A percentile compares a stretch with the other conserved stretches of the same genome.
These are phyloP conservation scores for Trypanosoma rangeli DNA, from an alignment of 208 protist genomes.

Conservation along the genomic window DNA sequence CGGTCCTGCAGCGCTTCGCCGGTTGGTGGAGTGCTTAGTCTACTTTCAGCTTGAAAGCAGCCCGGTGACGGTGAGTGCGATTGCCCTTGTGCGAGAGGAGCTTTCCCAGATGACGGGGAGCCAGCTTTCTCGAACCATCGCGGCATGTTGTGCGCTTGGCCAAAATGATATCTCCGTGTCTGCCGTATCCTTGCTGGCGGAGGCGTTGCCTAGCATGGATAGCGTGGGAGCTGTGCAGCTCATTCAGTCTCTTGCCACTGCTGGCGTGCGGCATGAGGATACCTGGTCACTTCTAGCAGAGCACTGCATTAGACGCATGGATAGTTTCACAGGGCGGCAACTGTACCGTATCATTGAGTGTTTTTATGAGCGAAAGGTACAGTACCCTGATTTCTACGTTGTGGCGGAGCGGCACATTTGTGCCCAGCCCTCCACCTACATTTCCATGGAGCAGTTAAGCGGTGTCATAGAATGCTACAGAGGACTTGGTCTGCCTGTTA, in stretches of 20 bases:
- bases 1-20: conserved; percentile 46
- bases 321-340: conserved; percentile 59
- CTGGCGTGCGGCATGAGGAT: conserved; percentile 55
- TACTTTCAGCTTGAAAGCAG: conserved; percentile 72
- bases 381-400: conserved; percentile 80
- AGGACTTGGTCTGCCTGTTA: conserved; percentile 56
- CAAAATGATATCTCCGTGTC: conserved; percentile 49
- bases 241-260: conserved; percentile 52
- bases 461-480: conserved; percentile 67
- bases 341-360: conserved; percentile 57
- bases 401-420: conserved; percentile 66
- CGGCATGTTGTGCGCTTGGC: conserved; percentile 63
- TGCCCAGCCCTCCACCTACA: conserved; percentile 38
- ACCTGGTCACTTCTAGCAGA: conserved; percentile 76
- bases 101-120: conserved; percentile 50
- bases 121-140: conserved; percentile 62
- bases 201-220: conserved; percentile 42
- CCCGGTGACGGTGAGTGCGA: conserved; percentile 50
- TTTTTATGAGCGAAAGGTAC: conserved; percentile 50
- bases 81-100: conserved; percentile 52
- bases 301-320: conserved; percentile 68
- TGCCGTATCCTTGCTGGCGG: conserved; percentile 55
- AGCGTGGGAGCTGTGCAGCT: conserved; percentile 35
- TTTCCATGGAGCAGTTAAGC: conserved; percentile 56
- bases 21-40: conserved; percentile 74